A percentile compares a stretch with the other conserved stretches of the same genome.
Conservation (phyloP, 2,329 filamentous ascomycete genomes). For the Endocalyx cinctus region DNA sequence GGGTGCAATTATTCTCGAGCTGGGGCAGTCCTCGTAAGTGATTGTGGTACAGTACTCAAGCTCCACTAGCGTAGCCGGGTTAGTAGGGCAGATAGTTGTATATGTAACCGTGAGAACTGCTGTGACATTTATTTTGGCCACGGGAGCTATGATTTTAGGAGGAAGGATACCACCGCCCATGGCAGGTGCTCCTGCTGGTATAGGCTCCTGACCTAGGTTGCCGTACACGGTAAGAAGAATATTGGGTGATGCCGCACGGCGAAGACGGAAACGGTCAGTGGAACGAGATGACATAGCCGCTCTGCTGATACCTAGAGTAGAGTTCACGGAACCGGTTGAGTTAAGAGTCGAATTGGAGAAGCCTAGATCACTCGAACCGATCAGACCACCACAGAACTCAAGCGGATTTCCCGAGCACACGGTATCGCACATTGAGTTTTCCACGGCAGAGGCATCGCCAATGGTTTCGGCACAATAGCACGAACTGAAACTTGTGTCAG, state of each 20-base stretch:
- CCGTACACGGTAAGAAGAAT: slow-evolving; percentile 42
- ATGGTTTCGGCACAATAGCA: slow-evolving; percentile 44
- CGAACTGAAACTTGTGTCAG: slow-evolving; percentile 22
- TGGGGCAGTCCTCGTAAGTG: slow-evolving; percentile 23
- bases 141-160: not conserved
- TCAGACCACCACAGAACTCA: slow-evolving; percentile 39
- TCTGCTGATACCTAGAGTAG: slow-evolving; percentile 1
- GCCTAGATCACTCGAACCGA: slow-evolving; percentile 2
- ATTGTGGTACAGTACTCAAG: slow-evolving; percentile 29
- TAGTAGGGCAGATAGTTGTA: slow-evolving; percentile 29
- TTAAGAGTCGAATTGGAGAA: slow-evolving; percentile 7
- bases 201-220: slow-evolving; percentile 23
- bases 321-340: not conserved
- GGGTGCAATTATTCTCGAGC: slow-evolving; percentile 4
- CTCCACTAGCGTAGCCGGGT: slow-evolving; percentile 27
- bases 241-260: slow-evolving; percentile 22
- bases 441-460: slow-evolving; percentile 33
- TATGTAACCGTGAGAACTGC: slow-evolving; percentile 28
- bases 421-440: slow-evolving; percentile 29
- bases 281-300: too few species aligned
- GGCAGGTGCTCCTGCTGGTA: slow-evolving; percentile 29
- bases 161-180: slow-evolving; percentile 16
- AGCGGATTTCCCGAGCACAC: slow-evolving; percentile 36
- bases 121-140: slow-evolving; percentile 11
- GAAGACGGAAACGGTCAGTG: slow-evolving; percentile 11